A percentile compares a stretch with the other conserved stretches of the same genome.
Conservation (phyloP, 2,329 filamentous ascomycete species). For the Pestalotiopsis sp. region DNA sequence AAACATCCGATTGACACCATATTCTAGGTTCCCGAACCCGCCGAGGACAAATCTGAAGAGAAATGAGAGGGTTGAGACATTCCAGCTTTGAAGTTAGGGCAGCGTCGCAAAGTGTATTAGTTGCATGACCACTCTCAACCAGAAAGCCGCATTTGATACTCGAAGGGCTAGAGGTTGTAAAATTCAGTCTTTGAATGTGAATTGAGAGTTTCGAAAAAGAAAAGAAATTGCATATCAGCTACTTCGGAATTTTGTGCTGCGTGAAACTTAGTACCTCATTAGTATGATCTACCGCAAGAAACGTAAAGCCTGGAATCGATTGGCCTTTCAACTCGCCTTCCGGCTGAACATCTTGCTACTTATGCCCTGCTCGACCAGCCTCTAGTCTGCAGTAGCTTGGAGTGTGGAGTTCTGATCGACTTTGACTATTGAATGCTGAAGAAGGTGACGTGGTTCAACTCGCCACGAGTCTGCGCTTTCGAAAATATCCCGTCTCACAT, state of each 20-base stretch:
- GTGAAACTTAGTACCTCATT: too few species aligned
- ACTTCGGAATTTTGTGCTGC: too few species aligned
- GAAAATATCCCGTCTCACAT: neutral
- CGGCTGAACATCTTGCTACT: neutral
- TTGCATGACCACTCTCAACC: neutral
- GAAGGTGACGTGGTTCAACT: neutral
- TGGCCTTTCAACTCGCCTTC: neutral
- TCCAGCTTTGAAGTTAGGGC: neutral
- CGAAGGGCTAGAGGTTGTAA: too few species aligned
- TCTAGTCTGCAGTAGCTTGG: neutral
- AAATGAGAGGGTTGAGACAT: neutral
- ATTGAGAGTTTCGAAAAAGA: too few species aligned
- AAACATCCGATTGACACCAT: neutral
- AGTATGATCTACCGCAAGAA: too few species aligned
- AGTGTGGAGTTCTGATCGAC: neutral
- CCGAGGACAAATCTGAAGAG: neutral
- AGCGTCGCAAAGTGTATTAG: neutral
- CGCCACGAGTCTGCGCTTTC: too few species aligned
- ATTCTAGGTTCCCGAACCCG: neutral
- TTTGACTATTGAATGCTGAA: neutral
- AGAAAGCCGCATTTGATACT: too few species aligned
- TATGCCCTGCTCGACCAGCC: neutral
- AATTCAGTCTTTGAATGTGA: too few species aligned
- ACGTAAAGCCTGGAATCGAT: too few species aligned
- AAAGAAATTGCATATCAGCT: too few species aligned